Evolutionary conservation across 352 stramenopile genomes (phyloP), one percentile per base, ranked within the genome.

Genomic region (Thraustochytrium sp.): DNA sequence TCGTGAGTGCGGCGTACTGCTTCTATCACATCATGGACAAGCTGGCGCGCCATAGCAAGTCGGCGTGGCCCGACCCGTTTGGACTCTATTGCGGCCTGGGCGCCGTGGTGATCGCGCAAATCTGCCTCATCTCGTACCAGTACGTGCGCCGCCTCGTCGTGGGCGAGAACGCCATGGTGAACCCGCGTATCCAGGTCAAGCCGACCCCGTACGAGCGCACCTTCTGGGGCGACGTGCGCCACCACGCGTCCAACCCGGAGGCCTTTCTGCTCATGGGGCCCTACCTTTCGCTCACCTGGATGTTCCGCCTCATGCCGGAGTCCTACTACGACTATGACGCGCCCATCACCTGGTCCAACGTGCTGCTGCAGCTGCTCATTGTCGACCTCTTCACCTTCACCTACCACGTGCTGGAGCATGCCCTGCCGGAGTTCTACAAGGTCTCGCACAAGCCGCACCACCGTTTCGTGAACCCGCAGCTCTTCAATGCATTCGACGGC

Each of bases 401-500:
- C 5, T 90, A 92, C 86, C 91, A 95, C 84, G 78, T 86, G 34
- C 31, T 92, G 8, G 91, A 95, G 84, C 91, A 95, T 63, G 62
- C 84, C 44, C 80, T 91, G 11, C 88, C 89, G 11, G 84, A 82
- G 37, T 88, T 94, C 64, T 95, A 95, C 78, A 84, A 87, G 76
- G 85, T 88, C 44, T 93, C 90, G n/a, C 91, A 95, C 86, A 94
- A 95, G 82, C 89, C 91, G 0, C 91, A 95, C 87, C 91, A 95
- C 84, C 87, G 86, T 85, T 94, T 93, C 80, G 93, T 88, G 74
- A 93, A 93, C 86, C 91, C 91, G 2, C 88, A 90, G 38, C 40
- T 94, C 2, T 95, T 95, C 86, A 90, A 95, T 87, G 91, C 91
- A 2, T 95, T 95, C 64, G 91, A 93, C 85, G 91, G 90, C 21